Percentiles rank a stretch among this genome's conserved stretches.
Evolutionary conservation across 2,329 filamentous ascomycete species (phyloP).

Genomic region (Zarea fungicola): DNA sequence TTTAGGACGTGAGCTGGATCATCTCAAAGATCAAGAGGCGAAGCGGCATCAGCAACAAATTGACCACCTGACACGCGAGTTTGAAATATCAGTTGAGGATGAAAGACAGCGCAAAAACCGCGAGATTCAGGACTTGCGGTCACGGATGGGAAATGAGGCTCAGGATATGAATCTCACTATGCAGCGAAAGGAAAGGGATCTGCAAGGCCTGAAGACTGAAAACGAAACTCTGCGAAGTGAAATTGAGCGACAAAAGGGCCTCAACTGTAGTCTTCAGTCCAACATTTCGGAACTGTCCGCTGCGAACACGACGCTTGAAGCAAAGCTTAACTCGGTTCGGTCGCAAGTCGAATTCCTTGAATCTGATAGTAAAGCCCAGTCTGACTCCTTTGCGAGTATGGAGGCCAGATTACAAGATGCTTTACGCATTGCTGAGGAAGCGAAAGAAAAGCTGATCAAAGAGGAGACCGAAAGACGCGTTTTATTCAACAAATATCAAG

Average conservation of each 20-base stretch:
- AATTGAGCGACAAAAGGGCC: conserved; percentile 57
- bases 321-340: conserved; percentile 67
- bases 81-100: conserved; percentile 61
- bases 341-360: conserved; percentile 86
- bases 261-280: conserved; percentile 49
- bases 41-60: conserved; percentile 64
- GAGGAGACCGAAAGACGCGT: conserved; percentile 89
- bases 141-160: conserved; percentile 45
- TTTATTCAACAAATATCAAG: conserved; percentile 95
- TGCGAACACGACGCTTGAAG: conserved; percentile 64
- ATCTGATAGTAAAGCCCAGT: conserved; percentile 83
- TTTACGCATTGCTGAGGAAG: conserved; percentile 59
- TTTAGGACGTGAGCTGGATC: conserved; percentile 41
- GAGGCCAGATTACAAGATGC: conserved; percentile 77
- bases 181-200: conserved; percentile 49
- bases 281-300: conserved; percentile 54
- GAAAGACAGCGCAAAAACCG: conserved; percentile 52
- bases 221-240: conserved; percentile 43
- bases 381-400: conserved; percentile 76
- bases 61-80: conserved; percentile 56
- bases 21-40: conserved; percentile 38
- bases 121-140: conserved; percentile 62
- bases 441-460: conserved; percentile 76
- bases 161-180: conserved; percentile 44
- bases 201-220: conserved; percentile 41